A percentile compares a stretch with the other conserved stretches of the same genome.
Conservation (phyloP, 768 basidiomycete species). For the Tulasnella sp. region DNA sequence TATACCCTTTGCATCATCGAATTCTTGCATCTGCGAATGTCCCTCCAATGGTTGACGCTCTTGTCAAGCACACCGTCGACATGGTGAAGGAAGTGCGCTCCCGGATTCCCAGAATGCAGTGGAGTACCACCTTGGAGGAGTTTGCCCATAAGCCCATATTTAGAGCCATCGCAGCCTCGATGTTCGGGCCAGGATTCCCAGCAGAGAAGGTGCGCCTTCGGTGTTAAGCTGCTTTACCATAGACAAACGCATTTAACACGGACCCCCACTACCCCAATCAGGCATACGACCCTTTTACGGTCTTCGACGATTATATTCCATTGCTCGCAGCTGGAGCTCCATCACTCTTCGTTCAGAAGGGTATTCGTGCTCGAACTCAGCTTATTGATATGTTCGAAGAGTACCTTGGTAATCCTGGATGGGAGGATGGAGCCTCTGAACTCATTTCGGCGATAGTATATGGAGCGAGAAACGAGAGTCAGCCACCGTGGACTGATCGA, state of each 20-base stretch:
- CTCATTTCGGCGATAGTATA: neutral
- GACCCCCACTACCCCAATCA: neutral
- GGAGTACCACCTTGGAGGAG: constrained; percentile 1
- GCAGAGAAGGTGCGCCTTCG: neutral
- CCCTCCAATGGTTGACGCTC: neutral
- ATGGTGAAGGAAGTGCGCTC: neutral
- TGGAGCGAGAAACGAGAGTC: neutral
- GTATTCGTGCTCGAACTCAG: neutral
- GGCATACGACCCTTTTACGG: constrained; percentile 19
- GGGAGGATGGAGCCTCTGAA: neutral
- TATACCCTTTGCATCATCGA: constrained; percentile 8
- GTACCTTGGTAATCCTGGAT: neutral
- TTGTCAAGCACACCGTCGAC: neutral
- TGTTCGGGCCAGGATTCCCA: constrained; percentile 27
- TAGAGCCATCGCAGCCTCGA: constrained; percentile 15
- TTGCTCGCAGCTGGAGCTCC: constrained; percentile 24
- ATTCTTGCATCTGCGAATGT: neutral
- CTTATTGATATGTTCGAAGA: constrained; percentile 4
- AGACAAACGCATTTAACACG: neutral
- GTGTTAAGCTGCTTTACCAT: neutral
- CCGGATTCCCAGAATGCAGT: neutral
- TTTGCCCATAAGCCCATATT: constrained; percentile 5
- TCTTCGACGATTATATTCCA: constrained; percentile 27
- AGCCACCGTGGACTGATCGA: neutral
- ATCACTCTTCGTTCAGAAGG: constrained; percentile 15